Base-by-base conservation (phyloP, 352 stramenopile species). In the Blastocystis hominis region DNA sequence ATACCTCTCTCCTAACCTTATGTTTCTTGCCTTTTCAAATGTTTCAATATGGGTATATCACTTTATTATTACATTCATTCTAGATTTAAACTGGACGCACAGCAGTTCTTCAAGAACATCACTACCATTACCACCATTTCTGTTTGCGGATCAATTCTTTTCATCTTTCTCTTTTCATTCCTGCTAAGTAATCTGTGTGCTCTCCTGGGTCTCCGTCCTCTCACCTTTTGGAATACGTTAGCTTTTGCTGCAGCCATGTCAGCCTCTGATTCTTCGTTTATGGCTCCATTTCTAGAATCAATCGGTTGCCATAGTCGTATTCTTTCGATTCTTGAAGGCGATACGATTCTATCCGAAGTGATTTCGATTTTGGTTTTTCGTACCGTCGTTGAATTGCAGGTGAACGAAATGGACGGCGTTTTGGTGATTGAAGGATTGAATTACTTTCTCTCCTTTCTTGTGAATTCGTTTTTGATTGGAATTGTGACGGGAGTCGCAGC, bases 101-200 rank as follows among this genome's bases (percentile, higher is more conserved):
- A 34, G 7, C 24, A n/a, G 13, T 78, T 78, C 30, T n/a, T 78
- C 20, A 34, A 42, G 4, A 78, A 78, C 24, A 42, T 34, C 42
- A 56, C 13, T n/a, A 15, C 44, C 13, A 78, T 78, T 56, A 78
- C 68, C 50, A 50, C 42, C 7, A n/a, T 78, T n/a, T 78, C 68
- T 30, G 68, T 78, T 20, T 20, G 34, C 10, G 34, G 20, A 1
- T 56, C 68, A 13, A 9, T 78, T 36, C 0, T 78, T 17, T 78
- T 78, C 47, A 78, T 78, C 13, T 78, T 78, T 17, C 68, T 78
- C 24, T 78, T 78, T 34, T 40, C 68, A 4, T 78, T 78, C 36
- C 47, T 78, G 0, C 42, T 78, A 10, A 61, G 36, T 24, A 78
- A 78, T 34, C 38, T 78, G 15, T 15, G 30, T 56, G 10, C 10